Percentiles rank a stretch among this genome's conserved stretches.
Conservation (phyloP, 192 early-diverging fungal genomes). For the Obelidium mucronatum region DNA sequence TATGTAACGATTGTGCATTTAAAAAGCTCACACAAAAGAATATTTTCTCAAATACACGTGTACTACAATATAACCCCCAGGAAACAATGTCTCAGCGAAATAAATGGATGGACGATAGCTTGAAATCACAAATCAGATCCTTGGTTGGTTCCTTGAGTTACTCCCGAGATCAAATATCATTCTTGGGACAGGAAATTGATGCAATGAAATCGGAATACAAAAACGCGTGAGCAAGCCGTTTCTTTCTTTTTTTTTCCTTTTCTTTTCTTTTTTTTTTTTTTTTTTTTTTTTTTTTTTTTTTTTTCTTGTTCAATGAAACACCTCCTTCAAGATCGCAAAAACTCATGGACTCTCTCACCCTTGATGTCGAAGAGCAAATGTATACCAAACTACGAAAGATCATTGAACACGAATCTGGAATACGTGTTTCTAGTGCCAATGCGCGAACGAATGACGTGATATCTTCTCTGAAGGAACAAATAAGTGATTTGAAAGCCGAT, state of each 20-base stretch:
- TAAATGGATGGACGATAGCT: conserved; percentile 37
- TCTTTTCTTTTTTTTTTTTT: too few relatives aligned
- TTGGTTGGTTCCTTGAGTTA: conserved; percentile 9
- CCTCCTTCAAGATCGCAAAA: too few relatives aligned
- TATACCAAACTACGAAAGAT: background rate
- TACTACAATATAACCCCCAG: background rate
- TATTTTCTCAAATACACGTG: too few relatives aligned
- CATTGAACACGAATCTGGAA: background rate
- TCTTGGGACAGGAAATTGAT: background rate
- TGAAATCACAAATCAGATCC: conserved; percentile 16
- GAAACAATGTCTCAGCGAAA: conserved; percentile 3
- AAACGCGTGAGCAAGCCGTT: background rate
- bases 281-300: too few relatives aligned
- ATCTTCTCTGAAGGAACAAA: background rate
- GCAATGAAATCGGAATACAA: background rate
- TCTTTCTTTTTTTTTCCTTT: too few relatives aligned
- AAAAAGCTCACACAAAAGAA: too few relatives aligned
- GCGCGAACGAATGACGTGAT: background rate
- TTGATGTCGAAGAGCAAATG: background rate
- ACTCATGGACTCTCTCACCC: too few relatives aligned
- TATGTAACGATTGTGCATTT: conserved; percentile 6
- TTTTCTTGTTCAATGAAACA: too few relatives aligned
- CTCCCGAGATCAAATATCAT: background rate
- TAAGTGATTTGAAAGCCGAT: conserved; percentile 19
- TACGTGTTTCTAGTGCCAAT: background rate